Evolutionary conservation across 2,329 filamentous ascomycete genomes (phyloP), one percentile per base, ranked within the genome.

Genomic region (Clarireedia hainanense): DNA sequence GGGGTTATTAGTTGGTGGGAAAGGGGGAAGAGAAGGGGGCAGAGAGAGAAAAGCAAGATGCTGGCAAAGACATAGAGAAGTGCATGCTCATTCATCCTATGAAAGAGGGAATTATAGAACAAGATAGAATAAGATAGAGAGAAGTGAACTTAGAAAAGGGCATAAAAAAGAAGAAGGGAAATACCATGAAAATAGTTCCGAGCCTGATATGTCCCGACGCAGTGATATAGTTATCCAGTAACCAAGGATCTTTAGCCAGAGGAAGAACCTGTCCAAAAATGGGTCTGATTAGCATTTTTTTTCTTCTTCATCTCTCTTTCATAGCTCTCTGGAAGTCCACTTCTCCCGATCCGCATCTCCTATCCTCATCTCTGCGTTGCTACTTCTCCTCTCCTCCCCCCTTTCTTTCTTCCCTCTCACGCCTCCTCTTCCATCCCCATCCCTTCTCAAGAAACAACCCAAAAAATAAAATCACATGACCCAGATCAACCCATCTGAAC

Each of bases 201-300:
- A 71, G 76, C 70, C 81, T 75, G 56, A 88, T 83, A 64, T 87
- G 82, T 1, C 85, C 85, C 1, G 79, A 80, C 0, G 83, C 77
- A 67, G 88, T 88, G 57, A 86, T 76, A 66, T 89, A 89, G 0
- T 80, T 81, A 67, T 89, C 85, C 34, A 86, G 71, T 9, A 88
- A 72, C 84, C 84, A 88, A 60, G 83, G 83, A 67, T 88, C 85
- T 69, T 80, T 78, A 20, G 80, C 82, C 37, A 88, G 70, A 2
- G 83, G 83, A 30, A 87, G 69, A 15, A 83, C 72, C 81, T 84
- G 71, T 34, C 27, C 15, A 30, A 45, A 5, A 42, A 14, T 48
- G n/a, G 5, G 24, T 20, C 20, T n/a, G 2, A 6, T 47, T 34
- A 30, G 40, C 15, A 20, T 2, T 6, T 2, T 43, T 34, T 4